Conservation (phyloP, 768 basidiomycete genomes). For the Serendipita sp. region DNA sequence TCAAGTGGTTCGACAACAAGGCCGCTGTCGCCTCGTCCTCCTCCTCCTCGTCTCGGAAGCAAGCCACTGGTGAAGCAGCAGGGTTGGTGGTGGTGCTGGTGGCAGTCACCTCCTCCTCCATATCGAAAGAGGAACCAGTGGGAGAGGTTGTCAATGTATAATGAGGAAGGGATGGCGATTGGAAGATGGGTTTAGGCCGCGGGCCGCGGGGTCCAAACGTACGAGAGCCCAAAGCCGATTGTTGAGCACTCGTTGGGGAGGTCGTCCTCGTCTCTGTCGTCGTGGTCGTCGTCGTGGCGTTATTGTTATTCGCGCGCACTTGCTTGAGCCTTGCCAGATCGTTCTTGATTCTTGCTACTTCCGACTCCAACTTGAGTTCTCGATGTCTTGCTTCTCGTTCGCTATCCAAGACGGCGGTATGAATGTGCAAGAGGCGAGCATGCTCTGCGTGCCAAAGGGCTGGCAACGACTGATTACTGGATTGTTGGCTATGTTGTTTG, state of each 20-base stretch:
- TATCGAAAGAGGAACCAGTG: background rate
- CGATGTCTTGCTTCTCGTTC: background rate
- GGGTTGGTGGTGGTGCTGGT: background rate
- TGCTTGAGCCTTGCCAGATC: background rate
- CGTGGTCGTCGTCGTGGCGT: background rate
- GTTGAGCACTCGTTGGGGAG: background rate
- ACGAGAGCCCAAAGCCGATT: background rate
- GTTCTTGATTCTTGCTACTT: background rate
- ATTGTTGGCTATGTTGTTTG: background rate
- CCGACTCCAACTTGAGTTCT: background rate
- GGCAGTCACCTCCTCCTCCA: background rate
- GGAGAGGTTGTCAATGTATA: background rate
- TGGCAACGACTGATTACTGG: background rate
- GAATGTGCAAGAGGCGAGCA: background rate
- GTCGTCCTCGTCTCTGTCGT: background rate
- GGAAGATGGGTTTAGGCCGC: slow-evolving; percentile 57
- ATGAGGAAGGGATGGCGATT: slow-evolving; percentile 47
- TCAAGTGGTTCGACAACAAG: background rate
- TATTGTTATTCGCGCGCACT: background rate
- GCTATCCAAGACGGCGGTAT: background rate
- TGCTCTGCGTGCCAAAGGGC: background rate
- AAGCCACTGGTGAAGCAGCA: background rate
- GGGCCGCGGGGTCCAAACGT: slow-evolving; percentile 57
- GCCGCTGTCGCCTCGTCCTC: background rate
- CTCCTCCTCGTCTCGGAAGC: background rate